Evolutionary conservation across 176 grass and related monocot genomes (phyloP).

Genomic region (Eleusine coracana): DNA sequence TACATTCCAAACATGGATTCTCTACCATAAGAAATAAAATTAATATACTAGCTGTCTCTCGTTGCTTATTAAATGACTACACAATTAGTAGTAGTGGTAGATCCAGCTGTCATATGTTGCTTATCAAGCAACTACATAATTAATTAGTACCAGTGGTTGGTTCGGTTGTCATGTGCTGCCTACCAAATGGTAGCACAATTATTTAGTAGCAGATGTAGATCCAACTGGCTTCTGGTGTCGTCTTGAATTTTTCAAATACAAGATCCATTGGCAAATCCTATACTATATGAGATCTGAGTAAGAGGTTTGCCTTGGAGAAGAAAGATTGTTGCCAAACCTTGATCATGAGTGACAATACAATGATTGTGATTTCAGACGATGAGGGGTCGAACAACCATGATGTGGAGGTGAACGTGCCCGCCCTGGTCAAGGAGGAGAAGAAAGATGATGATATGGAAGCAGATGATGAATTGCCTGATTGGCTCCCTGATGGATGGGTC

Average conservation of each 20-base stretch:
- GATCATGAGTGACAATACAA: not conserved
- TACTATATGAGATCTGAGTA: not conserved
- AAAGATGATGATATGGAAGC: not conserved
- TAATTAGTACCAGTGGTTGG: too few relatives aligned
- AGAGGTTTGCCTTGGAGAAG: not conserved
- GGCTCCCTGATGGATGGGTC: slow-evolving; percentile 64
- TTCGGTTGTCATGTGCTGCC: too few relatives aligned
- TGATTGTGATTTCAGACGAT: not conserved
- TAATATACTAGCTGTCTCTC: not conserved
- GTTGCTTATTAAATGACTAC: not conserved
- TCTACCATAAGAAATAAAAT: not conserved
- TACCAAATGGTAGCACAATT: too few relatives aligned
- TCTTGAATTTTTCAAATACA: not conserved
- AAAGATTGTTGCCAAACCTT: not conserved
- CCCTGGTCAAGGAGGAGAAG: not conserved
- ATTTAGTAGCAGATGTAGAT: too few relatives aligned
- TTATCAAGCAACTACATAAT: too few relatives aligned
- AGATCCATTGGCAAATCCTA: not conserved
- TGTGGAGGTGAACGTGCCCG: not conserved
- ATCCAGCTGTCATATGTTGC: not conserved
- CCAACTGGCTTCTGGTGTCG: not conserved
- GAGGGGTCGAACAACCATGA: not conserved
- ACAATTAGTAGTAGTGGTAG: too few relatives aligned
- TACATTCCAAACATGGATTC: not conserved
- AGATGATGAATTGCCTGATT: slow-evolving; percentile 16